Evolutionary conservation across 495 filamentous ascomycete species (phyloP), one percentile per base, ranked within the genome.

Genomic region (Podospora pseudocomata): DNA sequence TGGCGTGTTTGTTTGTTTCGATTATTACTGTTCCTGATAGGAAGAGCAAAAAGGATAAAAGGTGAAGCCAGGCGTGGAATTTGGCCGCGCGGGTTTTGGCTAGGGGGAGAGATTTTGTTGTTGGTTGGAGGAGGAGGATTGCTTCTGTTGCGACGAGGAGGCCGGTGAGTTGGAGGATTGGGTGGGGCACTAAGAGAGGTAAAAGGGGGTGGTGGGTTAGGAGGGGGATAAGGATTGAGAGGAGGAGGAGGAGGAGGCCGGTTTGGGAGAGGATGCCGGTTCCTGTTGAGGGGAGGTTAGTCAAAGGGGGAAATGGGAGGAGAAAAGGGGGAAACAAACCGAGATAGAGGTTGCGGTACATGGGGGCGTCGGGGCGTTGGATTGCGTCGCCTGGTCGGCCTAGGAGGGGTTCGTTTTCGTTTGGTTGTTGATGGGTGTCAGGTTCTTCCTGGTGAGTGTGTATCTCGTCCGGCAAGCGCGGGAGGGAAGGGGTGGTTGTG

Each of bases 71-170:
- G 60, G 84, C 86, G 79, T 98, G 94, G 55, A 84, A 78, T 70
- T 85, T 84, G 28, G 91, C 90, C 30, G 93, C 94, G 19, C 83
- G 73, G 18, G 80, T 80, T 74, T 97, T 98, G 73, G 96, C 89
- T 13, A 78, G 72, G 2, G 89, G 80, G 0, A 90, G 92, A 68
- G 91, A 84, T 1, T 91, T 92, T 70, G 90, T 84, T 7, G 94
- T 97, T 2, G 94, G 94, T 76, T 98, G 94, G 34, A 97, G 86
- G 74, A 97, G 80, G 49, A 98, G 88, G 73, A 92, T 88, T 23
- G 88, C 89, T 82, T 97, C 89, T 59, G 90, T 85, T 66, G 92
- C 82, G 54, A 92, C 80, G 65, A 96, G 82, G 27, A 94, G 74
- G 28, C 87, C 92, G 64, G 90, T 77, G 28, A 89, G 89, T 74